Conservation (phyloP, 2,329 filamentous ascomycete genomes). For the Thelonectria rubi region DNA sequence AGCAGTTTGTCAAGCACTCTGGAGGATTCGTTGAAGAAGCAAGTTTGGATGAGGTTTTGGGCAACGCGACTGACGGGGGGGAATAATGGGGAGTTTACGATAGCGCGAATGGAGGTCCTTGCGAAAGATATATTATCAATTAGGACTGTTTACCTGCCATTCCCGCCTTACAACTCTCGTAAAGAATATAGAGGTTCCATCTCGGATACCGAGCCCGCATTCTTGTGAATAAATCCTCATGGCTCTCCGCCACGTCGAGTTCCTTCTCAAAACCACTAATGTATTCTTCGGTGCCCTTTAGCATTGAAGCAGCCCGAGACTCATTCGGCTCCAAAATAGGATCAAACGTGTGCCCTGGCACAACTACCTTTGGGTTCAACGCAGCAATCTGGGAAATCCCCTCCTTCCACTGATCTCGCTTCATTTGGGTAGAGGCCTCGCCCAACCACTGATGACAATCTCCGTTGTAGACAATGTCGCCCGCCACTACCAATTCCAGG, state of each 20-base stretch:
- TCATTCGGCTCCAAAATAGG: neutral
- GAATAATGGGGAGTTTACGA: too few species aligned
- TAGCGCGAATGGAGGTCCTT: too few species aligned
- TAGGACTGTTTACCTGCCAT: neutral
- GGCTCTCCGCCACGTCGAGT: neutral
- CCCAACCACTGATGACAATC: slow-evolving; percentile 13
- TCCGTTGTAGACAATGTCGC: slow-evolving; percentile 18
- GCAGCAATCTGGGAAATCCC: slow-evolving; percentile 1
- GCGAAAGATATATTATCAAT: neutral
- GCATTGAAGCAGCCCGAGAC: neutral
- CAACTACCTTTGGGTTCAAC: slow-evolving; percentile 8
- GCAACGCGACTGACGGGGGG: neutral
- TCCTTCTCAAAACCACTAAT: slow-evolving; percentile 5
- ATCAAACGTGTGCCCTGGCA: slow-evolving; percentile 12
- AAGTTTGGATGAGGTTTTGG: neutral
- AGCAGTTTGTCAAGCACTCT: neutral
- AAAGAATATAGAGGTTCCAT: slow-evolving; percentile 8
- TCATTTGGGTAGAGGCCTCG: neutral
- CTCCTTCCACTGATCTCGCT: neutral
- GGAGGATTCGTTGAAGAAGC: slow-evolving; percentile 2
- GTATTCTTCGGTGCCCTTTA: neutral
- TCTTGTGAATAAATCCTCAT: neutral
- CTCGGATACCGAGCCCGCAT: neutral
- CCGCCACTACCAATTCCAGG: neutral
- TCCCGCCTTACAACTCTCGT: slow-evolving; percentile 3